Percentiles rank a stretch among this genome's conserved stretches.
phyloP scores from a whole-genome alignment of 176 grass and related monocot genomes.

The Panicum miliaceum region DNA sequence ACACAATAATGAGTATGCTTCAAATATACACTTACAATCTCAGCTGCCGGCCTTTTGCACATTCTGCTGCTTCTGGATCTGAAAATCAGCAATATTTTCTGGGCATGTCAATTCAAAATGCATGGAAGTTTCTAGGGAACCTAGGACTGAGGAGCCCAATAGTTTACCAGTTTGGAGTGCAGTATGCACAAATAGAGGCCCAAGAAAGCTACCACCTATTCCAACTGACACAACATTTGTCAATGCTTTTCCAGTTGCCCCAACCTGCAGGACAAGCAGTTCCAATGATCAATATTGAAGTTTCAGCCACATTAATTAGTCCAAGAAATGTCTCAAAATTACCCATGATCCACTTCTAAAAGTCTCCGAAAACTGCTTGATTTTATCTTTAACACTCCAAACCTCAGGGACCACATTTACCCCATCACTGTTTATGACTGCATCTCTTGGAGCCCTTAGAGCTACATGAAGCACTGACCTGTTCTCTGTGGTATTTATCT shows the following conservation, averaged over 20 bases:
- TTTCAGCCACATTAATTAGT: not conserved
- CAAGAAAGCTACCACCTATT: constrained; percentile 97
- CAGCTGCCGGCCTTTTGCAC: constrained; percentile 80
- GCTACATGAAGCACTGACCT: constrained; percentile 91
- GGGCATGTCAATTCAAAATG: constrained; percentile 10
- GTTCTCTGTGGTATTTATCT: constrained; percentile 97
- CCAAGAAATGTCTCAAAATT: constrained; percentile 13
- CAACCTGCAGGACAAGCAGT: constrained; percentile 62
- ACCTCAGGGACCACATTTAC: constrained; percentile 83
- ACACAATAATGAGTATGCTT: not conserved
- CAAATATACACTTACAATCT: constrained; percentile 81
- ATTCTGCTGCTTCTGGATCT: constrained; percentile 87
- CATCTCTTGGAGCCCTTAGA: constrained; percentile 75
- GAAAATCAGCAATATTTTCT: constrained; percentile 37
- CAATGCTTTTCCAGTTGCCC: constrained; percentile 82
- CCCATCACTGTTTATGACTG: constrained; percentile 77
- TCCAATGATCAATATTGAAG: not conserved
- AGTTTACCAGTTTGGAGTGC: constrained; percentile 81
- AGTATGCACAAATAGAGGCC: constrained; percentile 90
- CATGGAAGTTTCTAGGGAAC: not conserved
- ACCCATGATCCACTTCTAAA: constrained; percentile 94
- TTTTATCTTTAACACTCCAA: constrained; percentile 90
- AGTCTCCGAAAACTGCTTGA: constrained; percentile 91
- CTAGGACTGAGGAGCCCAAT: not conserved
- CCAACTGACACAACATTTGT: constrained; percentile 88